Percentiles rank a stretch among this genome's conserved stretches.
Evolutionary conservation across 768 basidiomycete species (phyloP).

Genomic region (Collybia sp.): DNA sequence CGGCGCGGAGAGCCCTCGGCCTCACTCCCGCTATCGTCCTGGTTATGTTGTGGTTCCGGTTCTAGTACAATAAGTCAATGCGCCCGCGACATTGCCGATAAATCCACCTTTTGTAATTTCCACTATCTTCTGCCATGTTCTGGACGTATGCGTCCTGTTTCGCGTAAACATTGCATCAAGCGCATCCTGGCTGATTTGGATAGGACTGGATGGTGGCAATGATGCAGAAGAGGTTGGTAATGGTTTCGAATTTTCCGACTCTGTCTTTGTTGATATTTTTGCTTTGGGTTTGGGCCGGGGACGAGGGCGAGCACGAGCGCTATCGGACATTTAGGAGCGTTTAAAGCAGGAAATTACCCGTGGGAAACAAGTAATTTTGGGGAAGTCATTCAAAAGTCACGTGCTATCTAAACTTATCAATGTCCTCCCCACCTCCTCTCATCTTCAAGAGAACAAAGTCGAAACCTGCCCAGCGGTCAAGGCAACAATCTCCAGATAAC

Average conservation of each 20-base stretch:
- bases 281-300: constrained; percentile 50
- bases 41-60: constrained; percentile 6
- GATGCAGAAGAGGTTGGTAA: constrained; percentile 15
- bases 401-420: constrained; percentile 20
- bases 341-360: constrained; percentile 28
- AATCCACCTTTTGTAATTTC: constrained; percentile 50
- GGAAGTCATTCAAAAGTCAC: constrained; percentile 27
- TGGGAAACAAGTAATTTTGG: constrained; percentile 31
- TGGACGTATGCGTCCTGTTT: constrained; percentile 51
- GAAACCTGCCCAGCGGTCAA: constrained; percentile 33
- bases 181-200: constrained; percentile 35
- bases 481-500: constrained; percentile 37
- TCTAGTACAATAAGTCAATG: background rate
- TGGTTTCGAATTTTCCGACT: constrained; percentile 4
- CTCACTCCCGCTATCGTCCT: constrained; percentile 17
- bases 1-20: constrained; percentile 28
- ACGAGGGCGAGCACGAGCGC: constrained; percentile 37
- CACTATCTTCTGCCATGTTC: constrained; percentile 58
- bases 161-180: constrained; percentile 69
- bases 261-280: constrained; percentile 12
- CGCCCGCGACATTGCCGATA: background rate
- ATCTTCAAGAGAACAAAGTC: constrained; percentile 47
- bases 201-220: constrained; percentile 7
- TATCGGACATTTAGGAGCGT: constrained; percentile 25
- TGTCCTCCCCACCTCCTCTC: constrained; percentile 40